Base-by-base conservation (phyloP, 1,139 yeast genomes). In the Meyerozyma smithsonii region DNA sequence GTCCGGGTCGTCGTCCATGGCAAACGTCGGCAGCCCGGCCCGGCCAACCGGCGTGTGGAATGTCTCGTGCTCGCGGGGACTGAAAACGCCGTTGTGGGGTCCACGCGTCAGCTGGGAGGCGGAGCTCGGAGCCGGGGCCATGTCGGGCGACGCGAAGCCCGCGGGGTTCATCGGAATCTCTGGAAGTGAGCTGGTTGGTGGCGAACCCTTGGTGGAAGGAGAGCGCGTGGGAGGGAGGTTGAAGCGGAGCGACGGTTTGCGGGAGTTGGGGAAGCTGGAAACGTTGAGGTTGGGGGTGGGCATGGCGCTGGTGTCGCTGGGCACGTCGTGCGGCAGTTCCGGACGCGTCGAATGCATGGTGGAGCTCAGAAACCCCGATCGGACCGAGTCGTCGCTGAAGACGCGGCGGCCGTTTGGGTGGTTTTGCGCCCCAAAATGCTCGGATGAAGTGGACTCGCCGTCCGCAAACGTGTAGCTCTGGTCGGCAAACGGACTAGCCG, bases 201-300 rank as follows among this genome's bases (percentile, higher is more conserved):
- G 34, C 15, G 34, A 30, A 11, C 34, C 37, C 12, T 28, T 24
- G 33, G 37, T 21, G 37, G 23, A 21, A 5, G 37, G 32, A 14
- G 37, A 23, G n/a, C 32, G 4, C 20, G 41, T 20, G 32, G 39
- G 34, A 7, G 41, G 41, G 11, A 39, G 39, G 14, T 39, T 36
- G 44, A 61, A 61, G 25, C 66, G 44, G 26, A 61, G 46, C 3
- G 62, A 54, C 5, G 59, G 55, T 32, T 52, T 56, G 24, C 57
- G 38, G 32, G 46, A 37, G 5, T 45, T 40, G 6, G 36, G 25
- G n/a, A 47, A 37, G 34, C 37, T 14, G 47, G 48, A 57, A 4
- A 49, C 45, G 23, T 52, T 51, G 15, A 62, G 32, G 30, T 55
- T 59, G 11, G 67, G 68, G 1, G 66, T 63, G 1, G 68, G 66